Conservation (phyloP, 108 stramenopile genomes). For the Nannochloropsis oceanica region DNA sequence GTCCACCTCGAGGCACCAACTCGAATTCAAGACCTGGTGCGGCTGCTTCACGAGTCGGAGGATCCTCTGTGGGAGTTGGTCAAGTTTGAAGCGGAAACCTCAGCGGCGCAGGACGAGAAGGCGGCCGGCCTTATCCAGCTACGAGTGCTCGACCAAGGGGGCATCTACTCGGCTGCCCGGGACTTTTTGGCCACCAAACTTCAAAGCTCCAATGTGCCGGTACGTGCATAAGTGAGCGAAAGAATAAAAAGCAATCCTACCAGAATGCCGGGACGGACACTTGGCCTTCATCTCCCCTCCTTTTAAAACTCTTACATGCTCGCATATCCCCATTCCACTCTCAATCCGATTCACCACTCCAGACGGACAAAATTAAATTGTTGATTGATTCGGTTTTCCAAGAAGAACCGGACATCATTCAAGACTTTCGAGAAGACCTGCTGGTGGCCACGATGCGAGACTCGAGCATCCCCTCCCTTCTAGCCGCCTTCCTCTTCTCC, state of each 20-base stretch:
- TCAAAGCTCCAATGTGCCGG: not conserved
- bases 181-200: not conserved
- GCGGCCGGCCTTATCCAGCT: not conserved
- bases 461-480: not conserved
- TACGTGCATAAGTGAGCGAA: not conserved
- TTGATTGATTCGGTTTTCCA: slow-evolving; percentile 17
- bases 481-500: slow-evolving; percentile 30
- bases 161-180: not conserved
- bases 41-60: slow-evolving; percentile 5
- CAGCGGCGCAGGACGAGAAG: not conserved
- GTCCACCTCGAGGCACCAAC: not conserved
- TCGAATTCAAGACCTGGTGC: slow-evolving; percentile 6
- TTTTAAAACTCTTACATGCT: too few species aligned
- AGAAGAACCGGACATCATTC: slow-evolving; percentile 3
- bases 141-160: not conserved
- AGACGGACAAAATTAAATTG: not conserved
- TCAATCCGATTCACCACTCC: not conserved
- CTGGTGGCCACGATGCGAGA: slow-evolving; percentile 18
- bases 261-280: too few species aligned
- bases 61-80: slow-evolving; percentile 22
- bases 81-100: slow-evolving; percentile 8
- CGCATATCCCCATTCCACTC: not conserved
- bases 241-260: too few species aligned
- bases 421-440: slow-evolving; percentile 8
- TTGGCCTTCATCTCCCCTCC: too few species aligned